Evolutionary conservation across 352 stramenopile species (phyloP), one percentile per base, ranked within the genome.

Genomic region (Globisporangium megalacanthum): DNA sequence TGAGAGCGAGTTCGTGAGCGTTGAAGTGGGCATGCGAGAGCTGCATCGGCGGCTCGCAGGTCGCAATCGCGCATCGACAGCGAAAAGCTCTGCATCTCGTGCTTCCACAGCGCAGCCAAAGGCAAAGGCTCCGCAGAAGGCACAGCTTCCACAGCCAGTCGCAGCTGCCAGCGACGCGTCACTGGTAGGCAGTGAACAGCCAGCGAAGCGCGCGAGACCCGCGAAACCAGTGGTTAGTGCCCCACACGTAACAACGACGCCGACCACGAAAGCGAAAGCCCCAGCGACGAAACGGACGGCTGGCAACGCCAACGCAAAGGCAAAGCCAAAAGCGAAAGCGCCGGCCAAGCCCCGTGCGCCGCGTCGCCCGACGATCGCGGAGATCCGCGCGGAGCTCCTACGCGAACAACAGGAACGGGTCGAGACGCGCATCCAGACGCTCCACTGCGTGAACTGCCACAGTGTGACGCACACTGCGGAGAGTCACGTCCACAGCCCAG

Each of bases 1-100:
- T 45, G 68, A 72, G 60, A 89, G 79, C 61, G 81, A 91, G 70
- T 91, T 91, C 56, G 72, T 91, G 42, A 85, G 73, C 60, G 75
- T 87, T 46, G 73, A 85, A 55, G 78, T 86, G 37, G 79, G 81
- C 17, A 83, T 91, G 72, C 78, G 81, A 49, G 81, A 83, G 60
- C 69, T 91, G 29, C 75, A 77, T 54, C 77, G 77, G 52, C 81
- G 81, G 10, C 65, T 89, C 55, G 73, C 60, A 29, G 57, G 22
- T 46, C 58, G 33, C 36, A 64, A 70, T 46, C 46, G 51, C 44
- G 29, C 52, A 8, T 39, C 35, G 10, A 39, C 35, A 13, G 2
- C 35, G 6, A 39, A 39, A 39, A 13, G 10, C 19, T 11, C 42
- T 14, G 42, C n/a, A 15, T 9, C 41, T 39, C 10, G 20, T 39